Evolutionary conservation across 257 asterid genomes (phyloP).

Genomic region (Nicotiana otophora): DNA sequence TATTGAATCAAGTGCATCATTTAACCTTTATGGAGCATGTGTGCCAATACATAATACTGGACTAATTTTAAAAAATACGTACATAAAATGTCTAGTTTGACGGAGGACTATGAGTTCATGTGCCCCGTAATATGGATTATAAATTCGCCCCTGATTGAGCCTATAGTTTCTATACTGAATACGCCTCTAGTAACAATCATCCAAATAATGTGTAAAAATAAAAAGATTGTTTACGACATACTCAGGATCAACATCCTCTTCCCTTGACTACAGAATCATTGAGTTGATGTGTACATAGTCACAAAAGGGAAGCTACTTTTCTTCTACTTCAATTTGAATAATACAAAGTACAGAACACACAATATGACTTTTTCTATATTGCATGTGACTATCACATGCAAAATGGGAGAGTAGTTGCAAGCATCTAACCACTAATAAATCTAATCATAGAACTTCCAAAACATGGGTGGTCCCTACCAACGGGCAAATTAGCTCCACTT

Average conservation of each 20-base stretch:
- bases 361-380: neutral
- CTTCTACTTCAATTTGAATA: neutral
- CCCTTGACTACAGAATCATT: neutral
- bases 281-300: neutral
- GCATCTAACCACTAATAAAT: neutral
- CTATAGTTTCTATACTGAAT: too few relatives aligned
- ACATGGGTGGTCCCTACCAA: constrained; percentile 17
- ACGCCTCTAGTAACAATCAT: too few relatives aligned
- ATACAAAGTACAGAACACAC: neutral
- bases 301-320: neutral
- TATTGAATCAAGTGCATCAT: too few relatives aligned
- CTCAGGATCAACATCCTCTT: neutral
- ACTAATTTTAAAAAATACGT: too few relatives aligned
- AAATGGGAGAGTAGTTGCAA: constrained; percentile 11
- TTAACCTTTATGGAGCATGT: too few relatives aligned
- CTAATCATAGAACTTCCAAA: neutral
- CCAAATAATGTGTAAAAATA: too few relatives aligned
- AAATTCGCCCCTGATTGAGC: too few relatives aligned
- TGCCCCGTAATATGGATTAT: too few relatives aligned
- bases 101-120: too few relatives aligned
- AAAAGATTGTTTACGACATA: too few relatives aligned
- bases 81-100: too few relatives aligned
- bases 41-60: too few relatives aligned
- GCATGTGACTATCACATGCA: constrained; percentile 28
- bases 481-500: neutral